phyloP scores from a whole-genome alignment of 495 filamentous ascomycete genomes.

The Neurospora cerealis region DNA sequence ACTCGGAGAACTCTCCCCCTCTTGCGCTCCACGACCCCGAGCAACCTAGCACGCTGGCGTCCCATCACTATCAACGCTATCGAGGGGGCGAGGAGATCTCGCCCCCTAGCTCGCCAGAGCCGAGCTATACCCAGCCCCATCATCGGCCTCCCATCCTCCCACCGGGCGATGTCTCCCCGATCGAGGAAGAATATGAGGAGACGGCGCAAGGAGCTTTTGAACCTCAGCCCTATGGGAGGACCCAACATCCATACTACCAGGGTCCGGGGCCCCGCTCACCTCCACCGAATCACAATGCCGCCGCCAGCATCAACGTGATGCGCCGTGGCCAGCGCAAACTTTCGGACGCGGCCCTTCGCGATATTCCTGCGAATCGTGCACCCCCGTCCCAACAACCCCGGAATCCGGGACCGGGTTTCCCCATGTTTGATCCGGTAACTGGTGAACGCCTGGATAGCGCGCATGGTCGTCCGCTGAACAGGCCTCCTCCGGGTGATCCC shows the following conservation, averaged over 20 bases:
- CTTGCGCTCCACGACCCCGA: constrained; percentile 18
- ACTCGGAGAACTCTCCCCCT: constrained; percentile 25
- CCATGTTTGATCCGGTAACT: constrained; percentile 39
- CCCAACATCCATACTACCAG: neutral
- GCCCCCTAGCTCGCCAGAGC: constrained; percentile 40
- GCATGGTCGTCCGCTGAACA: constrained; percentile 34
- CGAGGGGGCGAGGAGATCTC: constrained; percentile 31
- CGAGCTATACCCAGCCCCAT: constrained; percentile 9
- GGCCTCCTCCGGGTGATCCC: constrained; percentile 28
- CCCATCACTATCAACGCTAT: constrained; percentile 19
- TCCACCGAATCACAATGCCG: constrained; percentile 8
- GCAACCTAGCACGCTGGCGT: constrained; percentile 19
- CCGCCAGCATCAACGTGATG: constrained; percentile 39
- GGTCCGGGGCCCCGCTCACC: constrained; percentile 5
- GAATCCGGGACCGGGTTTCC: constrained; percentile 18
- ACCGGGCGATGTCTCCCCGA: constrained; percentile 39
- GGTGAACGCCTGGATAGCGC: constrained; percentile 37
- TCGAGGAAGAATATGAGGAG: constrained; percentile 32
- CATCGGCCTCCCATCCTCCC: constrained; percentile 7
- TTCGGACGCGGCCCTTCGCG: constrained; percentile 29
- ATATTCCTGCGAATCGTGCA: constrained; percentile 18
- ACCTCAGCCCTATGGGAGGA: neutral
- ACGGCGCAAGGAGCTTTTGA: neutral
- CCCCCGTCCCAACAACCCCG: constrained; percentile 16
- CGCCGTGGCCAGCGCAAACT: constrained; percentile 37